Base-by-base conservation (phyloP, 306 rosid species). In the Vicia sativa region DNA sequence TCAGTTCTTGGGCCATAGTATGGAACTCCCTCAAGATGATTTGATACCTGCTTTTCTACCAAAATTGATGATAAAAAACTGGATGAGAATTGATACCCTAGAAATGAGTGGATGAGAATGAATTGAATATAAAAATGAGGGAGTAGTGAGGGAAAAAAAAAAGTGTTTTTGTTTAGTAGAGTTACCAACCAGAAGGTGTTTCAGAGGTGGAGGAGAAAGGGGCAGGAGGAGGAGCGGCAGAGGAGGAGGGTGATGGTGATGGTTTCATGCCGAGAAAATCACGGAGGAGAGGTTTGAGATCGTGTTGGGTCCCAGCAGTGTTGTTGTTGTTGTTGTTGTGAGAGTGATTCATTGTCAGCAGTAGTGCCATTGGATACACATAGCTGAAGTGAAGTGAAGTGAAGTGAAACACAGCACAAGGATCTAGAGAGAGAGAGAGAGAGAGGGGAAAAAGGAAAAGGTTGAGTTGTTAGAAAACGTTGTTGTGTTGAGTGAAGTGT, bases 21-120 rank as follows among this genome's bases (percentile, higher is more conserved):
- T 42, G 99, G 97, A 77, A 93, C 85, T 67, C 95, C 99, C 82
- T 90, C 91, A 0, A 92, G 93, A 82, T 87, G 92, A 78, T 83
- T 82, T 61, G 87, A 86, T 48, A 64, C 85, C 63, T 84, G 95
- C 71, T 87, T 82, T 76, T 88, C 98, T 88, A 82, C 45, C 29
- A 69, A 79, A 79, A 75, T 67, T 45, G 53, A 78, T 23, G 76
- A 21, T 21, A 21, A 21, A 21, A 21, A 2, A 21, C 75, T 74
- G 49, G 65, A 74, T 53, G 59, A 53, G n/a, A 21, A 53, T 23
- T 67, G 65, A 73, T 52, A 61, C 58, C 23, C 78, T 71, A 62
- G 52, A 41, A 56, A 72, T 16, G 23, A 37, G 71, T 66, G 63
- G 69, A 55, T 52, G 68, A 74, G 64, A 76, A 56, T 77, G 50